These are phyloP conservation scores for Aspergillus puulaauensis DNA, from an alignment of 2,329 filamentous ascomycete species.

Conservation along the genomic window DNA sequence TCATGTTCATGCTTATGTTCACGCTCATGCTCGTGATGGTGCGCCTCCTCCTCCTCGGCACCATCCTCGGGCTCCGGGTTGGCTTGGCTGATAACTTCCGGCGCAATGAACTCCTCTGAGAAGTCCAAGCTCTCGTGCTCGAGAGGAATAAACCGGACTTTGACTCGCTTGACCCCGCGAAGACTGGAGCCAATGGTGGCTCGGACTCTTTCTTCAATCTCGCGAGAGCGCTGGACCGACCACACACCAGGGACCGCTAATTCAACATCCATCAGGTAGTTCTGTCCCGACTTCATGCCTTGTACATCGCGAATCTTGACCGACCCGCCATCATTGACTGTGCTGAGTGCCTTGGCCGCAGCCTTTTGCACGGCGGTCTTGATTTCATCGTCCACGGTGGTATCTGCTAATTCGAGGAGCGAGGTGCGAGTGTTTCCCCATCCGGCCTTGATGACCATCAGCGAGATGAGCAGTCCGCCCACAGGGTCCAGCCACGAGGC, in stretches of 20 bases:
- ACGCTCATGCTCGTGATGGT: slow-evolving; percentile 37
- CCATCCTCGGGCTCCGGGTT: slow-evolving; percentile 63
- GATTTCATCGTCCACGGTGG: slow-evolving; percentile 81
- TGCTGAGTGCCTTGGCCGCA: slow-evolving; percentile 58
- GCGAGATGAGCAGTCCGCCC: slow-evolving; percentile 85
- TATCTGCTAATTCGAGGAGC: slow-evolving; percentile 86
- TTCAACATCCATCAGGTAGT: slow-evolving; percentile 90
- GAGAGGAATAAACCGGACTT: slow-evolving; percentile 76
- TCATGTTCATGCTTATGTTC: not conserved
- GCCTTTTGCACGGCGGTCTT: slow-evolving; percentile 69
- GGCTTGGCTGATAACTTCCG: slow-evolving; percentile 57
- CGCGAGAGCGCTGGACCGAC: slow-evolving; percentile 69
- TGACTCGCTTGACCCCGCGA: slow-evolving; percentile 78
- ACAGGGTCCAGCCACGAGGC: slow-evolving; percentile 93
- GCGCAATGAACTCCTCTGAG: slow-evolving; percentile 77
- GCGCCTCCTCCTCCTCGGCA: slow-evolving; percentile 29
- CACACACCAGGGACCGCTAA: slow-evolving; percentile 74
- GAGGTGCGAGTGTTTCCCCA: slow-evolving; percentile 80
- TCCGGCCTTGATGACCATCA: slow-evolving; percentile 90
- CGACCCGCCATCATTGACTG: slow-evolving; percentile 54
- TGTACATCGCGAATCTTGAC: slow-evolving; percentile 76
- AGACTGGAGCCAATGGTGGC: slow-evolving; percentile 72
- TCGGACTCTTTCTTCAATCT: slow-evolving; percentile 72
- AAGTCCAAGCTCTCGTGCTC: slow-evolving; percentile 58
- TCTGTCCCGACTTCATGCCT: slow-evolving; percentile 93